Evolutionary conservation across 163 green algal species (phyloP).

Genomic region (Volvox carteri): DNA sequence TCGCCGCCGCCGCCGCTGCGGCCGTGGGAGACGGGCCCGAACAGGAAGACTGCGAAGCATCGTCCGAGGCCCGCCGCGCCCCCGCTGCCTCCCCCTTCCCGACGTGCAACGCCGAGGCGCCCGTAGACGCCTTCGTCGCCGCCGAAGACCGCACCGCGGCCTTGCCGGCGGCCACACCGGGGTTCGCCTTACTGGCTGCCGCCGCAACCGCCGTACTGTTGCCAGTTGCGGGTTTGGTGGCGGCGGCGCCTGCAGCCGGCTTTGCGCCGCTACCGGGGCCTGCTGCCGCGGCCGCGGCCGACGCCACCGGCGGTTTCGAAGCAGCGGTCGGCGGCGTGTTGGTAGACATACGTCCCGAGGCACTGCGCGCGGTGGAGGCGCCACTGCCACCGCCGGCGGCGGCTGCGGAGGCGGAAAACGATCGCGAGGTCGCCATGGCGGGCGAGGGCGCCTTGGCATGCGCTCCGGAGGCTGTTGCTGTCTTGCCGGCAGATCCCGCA

Average conservation of each 20-base stretch:
- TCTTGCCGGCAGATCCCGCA: neutral
- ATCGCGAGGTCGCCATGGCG: too few relatives aligned
- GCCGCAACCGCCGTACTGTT: neutral
- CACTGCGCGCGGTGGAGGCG: neutral
- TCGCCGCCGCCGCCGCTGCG: neutral
- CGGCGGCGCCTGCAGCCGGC: neutral
- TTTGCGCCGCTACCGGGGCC: neutral
- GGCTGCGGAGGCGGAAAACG: too few relatives aligned
- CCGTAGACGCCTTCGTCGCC: neutral
- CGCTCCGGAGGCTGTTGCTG: neutral
- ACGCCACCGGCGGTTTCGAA: neutral
- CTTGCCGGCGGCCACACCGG: neutral
- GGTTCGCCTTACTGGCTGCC: neutral
- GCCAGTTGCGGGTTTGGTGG: neutral
- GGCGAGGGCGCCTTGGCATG: slow-evolving; percentile 10
- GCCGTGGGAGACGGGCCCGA: too few relatives aligned
- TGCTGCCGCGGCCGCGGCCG: neutral
- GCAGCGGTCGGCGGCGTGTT: neutral
- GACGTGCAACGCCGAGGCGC: neutral
- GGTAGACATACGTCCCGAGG: neutral
- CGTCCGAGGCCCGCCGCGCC: neutral
- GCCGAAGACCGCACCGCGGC: neutral
- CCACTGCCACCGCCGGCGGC: neutral
- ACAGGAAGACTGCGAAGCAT: too few relatives aligned
- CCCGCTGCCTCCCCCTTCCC: neutral